A percentile compares a stretch with the other conserved stretches of the same genome.
Conservation (phyloP, 169 alveolate species). For the Plasmodium chabaudi region DNA sequence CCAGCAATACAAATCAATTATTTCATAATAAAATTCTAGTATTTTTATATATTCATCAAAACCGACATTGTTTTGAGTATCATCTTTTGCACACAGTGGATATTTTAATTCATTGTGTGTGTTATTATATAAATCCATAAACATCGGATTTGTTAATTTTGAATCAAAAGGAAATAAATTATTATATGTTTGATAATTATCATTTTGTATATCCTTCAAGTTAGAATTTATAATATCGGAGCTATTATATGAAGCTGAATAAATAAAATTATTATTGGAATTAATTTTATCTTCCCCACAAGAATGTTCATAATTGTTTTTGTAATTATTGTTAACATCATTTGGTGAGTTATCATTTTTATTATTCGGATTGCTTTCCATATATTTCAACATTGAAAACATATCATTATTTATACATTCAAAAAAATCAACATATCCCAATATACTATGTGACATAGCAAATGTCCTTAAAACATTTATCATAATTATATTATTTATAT, state of each 20-base stretch:
- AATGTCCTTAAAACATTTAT: conserved; percentile 32
- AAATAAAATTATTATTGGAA: neutral
- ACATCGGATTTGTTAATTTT: neutral
- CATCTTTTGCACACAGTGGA: neutral
- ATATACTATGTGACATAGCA: conserved; percentile 47
- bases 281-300: neutral
- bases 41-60: conserved; percentile 24
- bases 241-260: neutral
- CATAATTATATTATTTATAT: conserved; percentile 34
- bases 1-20: conserved; percentile 67
- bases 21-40: conserved; percentile 57
- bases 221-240: neutral
- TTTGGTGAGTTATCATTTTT: neutral
- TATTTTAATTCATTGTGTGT: neutral
- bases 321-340: neutral
- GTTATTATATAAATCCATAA: neutral
- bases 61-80: neutral
- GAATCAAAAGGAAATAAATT: neutral
- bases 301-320: neutral
- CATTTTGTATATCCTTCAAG: neutral
- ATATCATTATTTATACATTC: conserved; percentile 31
- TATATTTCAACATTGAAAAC: no score
- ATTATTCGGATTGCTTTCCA: neutral
- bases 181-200: neutral
- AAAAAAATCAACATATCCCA: conserved; percentile 65